Percentiles rank a stretch among this genome's conserved stretches.
These are phyloP conservation scores for Massospora cicadina DNA, from an alignment of 371 early-diverging fungal genomes.

Conservation along the genomic window DNA sequence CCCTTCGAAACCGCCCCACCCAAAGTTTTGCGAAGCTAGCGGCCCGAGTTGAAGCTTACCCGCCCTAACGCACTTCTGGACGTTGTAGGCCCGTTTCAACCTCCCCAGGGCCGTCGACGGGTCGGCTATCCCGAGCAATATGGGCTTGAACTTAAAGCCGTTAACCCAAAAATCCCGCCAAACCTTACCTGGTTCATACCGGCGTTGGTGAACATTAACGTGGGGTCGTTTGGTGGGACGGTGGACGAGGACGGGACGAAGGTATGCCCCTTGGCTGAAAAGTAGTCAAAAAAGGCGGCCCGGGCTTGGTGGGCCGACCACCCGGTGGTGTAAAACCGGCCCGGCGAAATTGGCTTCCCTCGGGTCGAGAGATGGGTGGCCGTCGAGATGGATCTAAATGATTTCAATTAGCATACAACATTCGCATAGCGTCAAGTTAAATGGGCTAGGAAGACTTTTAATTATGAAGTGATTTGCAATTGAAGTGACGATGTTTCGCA, in stretches of 20 bases:
- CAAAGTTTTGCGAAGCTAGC: too few species aligned
- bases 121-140: conserved; percentile 92
- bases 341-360: too few species aligned
- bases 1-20: too few species aligned
- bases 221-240: conserved; percentile 94
- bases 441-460: too few species aligned
- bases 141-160: conserved; percentile 74
- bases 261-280: conserved; percentile 60
- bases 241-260: conserved; percentile 84
- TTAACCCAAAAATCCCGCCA: not conserved
- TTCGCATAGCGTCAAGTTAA: too few species aligned
- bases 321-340: not conserved
- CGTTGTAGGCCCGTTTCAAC: conserved; percentile 84
- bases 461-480: too few species aligned
- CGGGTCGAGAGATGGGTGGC: too few species aligned
- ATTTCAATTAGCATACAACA: too few species aligned
- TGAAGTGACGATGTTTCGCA: too few species aligned
- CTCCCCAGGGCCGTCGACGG: conserved; percentile 77
- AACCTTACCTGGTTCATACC: conserved; percentile 94
- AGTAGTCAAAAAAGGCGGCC: conserved; percentile 81
- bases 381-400: too few species aligned
- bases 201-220: conserved; percentile 97
- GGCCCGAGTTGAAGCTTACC: conserved; percentile 45
- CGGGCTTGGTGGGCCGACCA: conserved; percentile 81
- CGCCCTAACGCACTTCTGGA: conserved; percentile 97